Evolutionary conservation across 441 rosid species (phyloP).

Genomic region (Aquilaria agallochum): DNA sequence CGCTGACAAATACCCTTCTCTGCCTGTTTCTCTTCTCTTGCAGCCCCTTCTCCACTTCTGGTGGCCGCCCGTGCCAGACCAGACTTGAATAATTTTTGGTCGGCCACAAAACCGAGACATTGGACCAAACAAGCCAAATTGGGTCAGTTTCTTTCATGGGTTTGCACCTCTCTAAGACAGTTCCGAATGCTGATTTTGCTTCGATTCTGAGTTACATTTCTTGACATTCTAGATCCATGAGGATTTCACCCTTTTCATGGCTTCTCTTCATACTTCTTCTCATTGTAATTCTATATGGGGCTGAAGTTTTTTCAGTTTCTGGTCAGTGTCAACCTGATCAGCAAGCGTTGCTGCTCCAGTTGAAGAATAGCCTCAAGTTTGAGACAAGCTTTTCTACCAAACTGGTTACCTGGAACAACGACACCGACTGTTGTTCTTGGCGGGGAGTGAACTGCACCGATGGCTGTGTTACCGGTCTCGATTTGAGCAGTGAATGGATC

Average conservation of each 20-base stretch:
- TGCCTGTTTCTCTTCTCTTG: not conserved
- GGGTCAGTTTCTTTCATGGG: too few species aligned
- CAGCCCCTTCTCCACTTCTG: conserved; percentile 4
- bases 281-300: too few species aligned
- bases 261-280: conserved; percentile 9
- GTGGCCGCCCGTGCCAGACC: not conserved
- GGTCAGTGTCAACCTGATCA: too few species aligned
- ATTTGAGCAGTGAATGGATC: conserved; percentile 32
- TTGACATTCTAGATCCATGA: too few species aligned
- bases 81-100: not conserved
- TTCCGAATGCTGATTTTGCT: too few species aligned
- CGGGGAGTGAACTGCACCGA: conserved; percentile 29
- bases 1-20: not conserved
- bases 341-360: conserved; percentile 1
- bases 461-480: conserved; percentile 29
- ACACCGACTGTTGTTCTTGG: conserved; percentile 33
- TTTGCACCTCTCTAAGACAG: too few species aligned
- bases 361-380: conserved; percentile 21
- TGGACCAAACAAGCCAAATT: not conserved
- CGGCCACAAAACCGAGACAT: not conserved
- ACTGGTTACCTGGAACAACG: not conserved
- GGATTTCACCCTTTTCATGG: too few species aligned
- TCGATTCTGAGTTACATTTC: too few species aligned
- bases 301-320: too few species aligned
- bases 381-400: not conserved